Conservation (phyloP, 352 stramenopile genomes). For the Globisporangium abappressorium region DNA sequence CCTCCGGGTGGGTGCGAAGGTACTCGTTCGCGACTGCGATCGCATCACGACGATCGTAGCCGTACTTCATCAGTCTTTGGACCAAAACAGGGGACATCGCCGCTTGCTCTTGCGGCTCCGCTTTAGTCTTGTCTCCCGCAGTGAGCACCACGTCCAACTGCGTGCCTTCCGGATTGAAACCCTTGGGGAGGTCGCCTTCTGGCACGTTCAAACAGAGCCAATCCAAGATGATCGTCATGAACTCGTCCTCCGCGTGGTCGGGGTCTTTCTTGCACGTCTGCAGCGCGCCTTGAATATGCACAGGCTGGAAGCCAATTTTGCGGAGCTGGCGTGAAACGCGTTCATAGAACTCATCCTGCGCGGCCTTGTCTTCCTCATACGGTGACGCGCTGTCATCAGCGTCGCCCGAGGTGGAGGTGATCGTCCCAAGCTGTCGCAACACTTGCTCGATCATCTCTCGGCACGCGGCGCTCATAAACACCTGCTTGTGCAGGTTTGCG, state of each 20-base stretch:
- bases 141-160: slow-evolving; percentile 83
- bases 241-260: slow-evolving; percentile 34
- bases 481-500: slow-evolving; percentile 84
- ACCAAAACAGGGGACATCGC: slow-evolving; percentile 44
- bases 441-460: slow-evolving; percentile 87
- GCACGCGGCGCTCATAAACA: slow-evolving; percentile 90
- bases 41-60: slow-evolving; percentile 63
- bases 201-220: slow-evolving; percentile 82
- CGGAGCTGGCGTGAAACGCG: slow-evolving; percentile 32
- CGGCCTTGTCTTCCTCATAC: slow-evolving; percentile 7
- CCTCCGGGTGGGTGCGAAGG: slow-evolving; percentile 20
- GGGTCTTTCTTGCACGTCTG: slow-evolving; percentile 16
- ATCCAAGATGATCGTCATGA: slow-evolving; percentile 51
- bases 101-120: slow-evolving; percentile 9
- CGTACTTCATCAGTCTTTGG: slow-evolving; percentile 75
- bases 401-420: slow-evolving; percentile 15
- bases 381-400: slow-evolving; percentile 11
- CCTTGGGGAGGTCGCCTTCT: slow-evolving; percentile 71
- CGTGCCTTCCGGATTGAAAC: slow-evolving; percentile 87
- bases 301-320: slow-evolving; percentile 50
- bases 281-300: slow-evolving; percentile 54
- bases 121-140: neutral
- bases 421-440: slow-evolving; percentile 43
- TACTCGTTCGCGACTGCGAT: slow-evolving; percentile 44
- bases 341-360: slow-evolving; percentile 23